These are phyloP conservation scores for Corniculantispora saksenae DNA, from an alignment of 2,329 filamentous ascomycete species.

Conservation along the genomic window DNA sequence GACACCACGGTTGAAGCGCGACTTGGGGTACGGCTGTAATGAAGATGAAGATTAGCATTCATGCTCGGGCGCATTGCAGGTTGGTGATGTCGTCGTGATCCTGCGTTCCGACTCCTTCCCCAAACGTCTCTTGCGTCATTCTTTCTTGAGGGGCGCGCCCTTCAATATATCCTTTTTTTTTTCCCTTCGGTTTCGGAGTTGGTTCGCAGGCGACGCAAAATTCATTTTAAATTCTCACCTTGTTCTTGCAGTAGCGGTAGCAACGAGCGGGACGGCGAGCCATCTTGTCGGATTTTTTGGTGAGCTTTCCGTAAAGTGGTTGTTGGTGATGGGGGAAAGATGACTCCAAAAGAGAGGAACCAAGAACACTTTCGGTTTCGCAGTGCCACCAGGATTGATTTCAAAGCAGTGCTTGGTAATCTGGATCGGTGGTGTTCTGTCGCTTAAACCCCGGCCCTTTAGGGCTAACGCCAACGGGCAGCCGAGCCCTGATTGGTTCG, in stretches of 20 bases:
- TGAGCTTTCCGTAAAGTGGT: slow-evolving; percentile 37
- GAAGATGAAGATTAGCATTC: neutral
- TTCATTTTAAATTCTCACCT: slow-evolving; percentile 63
- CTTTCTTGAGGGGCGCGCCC: neutral
- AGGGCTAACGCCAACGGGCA: slow-evolving; percentile 33
- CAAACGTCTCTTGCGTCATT: neutral
- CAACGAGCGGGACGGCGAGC: slow-evolving; percentile 98
- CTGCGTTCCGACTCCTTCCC: neutral
- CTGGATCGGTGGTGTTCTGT: slow-evolving; percentile 30
- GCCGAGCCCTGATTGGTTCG: slow-evolving; percentile 32
- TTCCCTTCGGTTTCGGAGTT: slow-evolving; percentile 15
- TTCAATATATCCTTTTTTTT: neutral
- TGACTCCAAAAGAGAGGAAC: slow-evolving; percentile 27
- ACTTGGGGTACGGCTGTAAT: slow-evolving; percentile 91
- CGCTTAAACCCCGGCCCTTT: slow-evolving; percentile 43
- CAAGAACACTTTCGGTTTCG: slow-evolving; percentile 19
- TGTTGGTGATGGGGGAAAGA: slow-evolving; percentile 39
- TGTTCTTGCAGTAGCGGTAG: slow-evolving; percentile 99
- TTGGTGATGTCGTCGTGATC: neutral
- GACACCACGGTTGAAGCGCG: slow-evolving; percentile 99
- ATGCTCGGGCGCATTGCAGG: slow-evolving; percentile 15
- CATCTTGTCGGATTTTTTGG: slow-evolving; percentile 78
- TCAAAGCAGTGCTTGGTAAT: slow-evolving; percentile 50
- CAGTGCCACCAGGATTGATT: slow-evolving; percentile 45
- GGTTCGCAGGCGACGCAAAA: slow-evolving; percentile 21